Evolutionary conservation across 441 rosid genomes (phyloP).

Genomic region (Eruca vesicaria): DNA sequence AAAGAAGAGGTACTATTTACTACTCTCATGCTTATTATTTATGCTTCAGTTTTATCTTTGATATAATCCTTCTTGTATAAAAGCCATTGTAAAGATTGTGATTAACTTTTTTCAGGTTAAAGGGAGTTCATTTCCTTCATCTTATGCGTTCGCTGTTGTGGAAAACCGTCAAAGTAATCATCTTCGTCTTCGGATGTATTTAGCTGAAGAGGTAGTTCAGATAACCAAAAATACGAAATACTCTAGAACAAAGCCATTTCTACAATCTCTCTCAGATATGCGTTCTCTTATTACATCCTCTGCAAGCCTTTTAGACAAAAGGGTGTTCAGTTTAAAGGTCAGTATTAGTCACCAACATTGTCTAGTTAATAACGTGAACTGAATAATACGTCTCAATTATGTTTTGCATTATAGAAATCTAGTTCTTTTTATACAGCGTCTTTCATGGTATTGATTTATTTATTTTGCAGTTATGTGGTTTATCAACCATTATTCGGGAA

Average conservation of each 20-base stretch:
- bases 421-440: neutral
- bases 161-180: conserved; percentile 61
- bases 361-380: neutral
- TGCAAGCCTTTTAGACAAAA: conserved; percentile 47
- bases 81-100: neutral
- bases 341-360: neutral
- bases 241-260: conserved; percentile 45
- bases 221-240: conserved; percentile 44
- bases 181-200: conserved; percentile 83
- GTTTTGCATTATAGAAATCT: too few relatives aligned
- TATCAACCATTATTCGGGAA: conserved; percentile 92
- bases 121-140: conserved; percentile 58
- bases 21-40: neutral
- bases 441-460: conserved; percentile 4
- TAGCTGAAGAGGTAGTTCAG: conserved; percentile 62
- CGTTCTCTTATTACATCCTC: conserved; percentile 58
- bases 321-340: conserved; percentile 73
- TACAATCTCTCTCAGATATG: conserved; percentile 51
- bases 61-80: neutral
- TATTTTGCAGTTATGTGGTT: conserved; percentile 70
- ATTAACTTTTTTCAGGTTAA: conserved; percentile 51
- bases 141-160: conserved; percentile 89
- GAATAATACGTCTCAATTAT: too few relatives aligned
- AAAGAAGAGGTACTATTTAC: conserved; percentile 59
- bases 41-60: too few relatives aligned